A percentile compares a stretch with the other conserved stretches of the same genome.
Conservation (phyloP, 768 basidiomycete species). For the Mycena albidolilacea region DNA sequence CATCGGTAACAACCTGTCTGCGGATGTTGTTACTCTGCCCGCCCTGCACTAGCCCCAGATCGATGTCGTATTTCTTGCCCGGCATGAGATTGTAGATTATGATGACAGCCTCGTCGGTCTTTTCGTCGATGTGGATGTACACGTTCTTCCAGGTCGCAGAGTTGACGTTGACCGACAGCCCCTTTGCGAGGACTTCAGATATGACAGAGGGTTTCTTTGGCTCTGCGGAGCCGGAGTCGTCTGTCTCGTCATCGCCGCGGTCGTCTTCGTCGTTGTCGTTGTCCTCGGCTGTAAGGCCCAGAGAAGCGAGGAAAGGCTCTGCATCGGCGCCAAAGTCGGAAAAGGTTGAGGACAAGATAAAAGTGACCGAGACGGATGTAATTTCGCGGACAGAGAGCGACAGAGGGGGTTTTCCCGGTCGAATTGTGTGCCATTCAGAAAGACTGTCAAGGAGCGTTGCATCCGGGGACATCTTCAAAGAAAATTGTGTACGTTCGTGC, state of each 20-base stretch:
- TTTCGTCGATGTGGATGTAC: conserved; percentile 84
- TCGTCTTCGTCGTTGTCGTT: conserved; percentile 54
- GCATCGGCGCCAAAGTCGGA: conserved; percentile 54
- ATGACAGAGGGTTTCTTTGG: conserved; percentile 62
- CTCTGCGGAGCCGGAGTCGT: conserved; percentile 42
- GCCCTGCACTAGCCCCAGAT: conserved; percentile 79
- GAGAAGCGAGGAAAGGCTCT: conserved; percentile 60
- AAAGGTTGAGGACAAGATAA: conserved; percentile 74
- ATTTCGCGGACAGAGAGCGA: conserved; percentile 83
- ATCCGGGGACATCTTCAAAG: conserved; percentile 46
- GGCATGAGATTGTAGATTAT: conserved; percentile 93
- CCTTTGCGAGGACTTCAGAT: conserved; percentile 78
- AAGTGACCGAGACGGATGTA: conserved; percentile 88
- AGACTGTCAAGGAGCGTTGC: conserved; percentile 41
- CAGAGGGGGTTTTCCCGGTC: conserved; percentile 84
- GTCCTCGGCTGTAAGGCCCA: conserved; percentile 52
- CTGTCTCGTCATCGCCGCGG: conserved; percentile 52
- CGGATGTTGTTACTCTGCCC: conserved; percentile 66
- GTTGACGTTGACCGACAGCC: conserved; percentile 86
- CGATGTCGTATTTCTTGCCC: conserved; percentile 91
- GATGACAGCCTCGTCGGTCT: conserved; percentile 89
- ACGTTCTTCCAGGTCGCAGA: conserved; percentile 84
- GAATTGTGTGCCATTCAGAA: conserved; percentile 77
- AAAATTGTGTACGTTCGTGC: conserved; percentile 12
- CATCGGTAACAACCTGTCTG: conserved; percentile 79